These are phyloP conservation scores for Pyrus hybrid DNA, from an alignment of 331 rosid genomes.

Conservation along the genomic window DNA sequence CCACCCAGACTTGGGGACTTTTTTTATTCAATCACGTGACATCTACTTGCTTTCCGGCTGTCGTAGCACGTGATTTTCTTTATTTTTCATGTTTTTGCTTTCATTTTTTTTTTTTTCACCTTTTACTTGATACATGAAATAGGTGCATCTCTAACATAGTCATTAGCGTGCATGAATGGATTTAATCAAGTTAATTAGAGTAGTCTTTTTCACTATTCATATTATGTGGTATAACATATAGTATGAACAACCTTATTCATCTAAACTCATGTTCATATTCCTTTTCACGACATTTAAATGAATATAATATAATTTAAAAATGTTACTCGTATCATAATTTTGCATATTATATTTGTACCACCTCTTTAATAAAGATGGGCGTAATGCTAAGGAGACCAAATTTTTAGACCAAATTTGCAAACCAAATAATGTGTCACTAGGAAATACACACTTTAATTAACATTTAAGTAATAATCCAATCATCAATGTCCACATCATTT, in stretches of 20 bases:
- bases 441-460: too few species aligned
- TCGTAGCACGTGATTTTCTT: constrained; percentile 25
- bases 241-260: not conserved
- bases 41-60: constrained; percentile 12
- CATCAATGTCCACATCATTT: too few species aligned
- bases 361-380: too few species aligned
- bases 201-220: not conserved
- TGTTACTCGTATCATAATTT: too few species aligned
- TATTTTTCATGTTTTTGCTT: not conserved
- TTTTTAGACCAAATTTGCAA: too few species aligned
- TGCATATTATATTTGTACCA: too few species aligned
- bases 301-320: too few species aligned
- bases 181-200: too few species aligned
- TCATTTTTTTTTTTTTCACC: not conserved
- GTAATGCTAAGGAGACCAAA: too few species aligned
- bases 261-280: rapidly evolving
- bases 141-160: not conserved
- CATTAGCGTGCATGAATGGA: not conserved
- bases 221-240: too few species aligned
- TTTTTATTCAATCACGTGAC: constrained; percentile 15
- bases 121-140: not conserved
- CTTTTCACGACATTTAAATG: not conserved
- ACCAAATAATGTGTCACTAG: too few species aligned
- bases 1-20: not conserved
- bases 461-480: too few species aligned